A percentile compares a stretch with the other conserved stretches of the same genome.
phyloP scores from a whole-genome alignment of 2,329 filamentous ascomycete species.

The Cercospora zeina region DNA sequence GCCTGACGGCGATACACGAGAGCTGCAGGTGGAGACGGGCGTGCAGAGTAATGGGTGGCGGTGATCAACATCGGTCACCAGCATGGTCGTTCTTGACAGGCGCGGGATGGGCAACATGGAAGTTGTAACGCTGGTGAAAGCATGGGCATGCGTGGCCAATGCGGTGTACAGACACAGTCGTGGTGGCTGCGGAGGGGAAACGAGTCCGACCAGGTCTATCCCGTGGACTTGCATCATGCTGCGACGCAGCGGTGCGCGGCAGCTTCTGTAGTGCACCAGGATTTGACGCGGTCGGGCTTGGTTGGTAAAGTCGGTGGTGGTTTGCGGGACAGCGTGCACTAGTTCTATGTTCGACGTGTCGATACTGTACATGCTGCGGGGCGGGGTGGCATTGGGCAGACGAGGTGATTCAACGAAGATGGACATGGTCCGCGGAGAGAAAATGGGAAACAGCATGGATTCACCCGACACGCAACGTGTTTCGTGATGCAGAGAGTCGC shows the following conservation, averaged over 20 bases:
- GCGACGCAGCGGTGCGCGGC: constrained; percentile 5
- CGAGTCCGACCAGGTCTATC: constrained; percentile 10
- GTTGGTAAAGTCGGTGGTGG: neutral
- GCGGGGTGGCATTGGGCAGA: neutral
- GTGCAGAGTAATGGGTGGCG: neutral
- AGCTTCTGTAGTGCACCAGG: constrained; percentile 9
- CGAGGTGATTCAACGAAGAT: neutral
- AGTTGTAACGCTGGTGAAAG: neutral
- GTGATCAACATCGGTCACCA: neutral
- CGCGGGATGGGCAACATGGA: constrained; percentile 1
- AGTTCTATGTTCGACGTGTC: neutral
- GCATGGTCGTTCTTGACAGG: constrained; percentile 8
- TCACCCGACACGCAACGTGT: too few species aligned
- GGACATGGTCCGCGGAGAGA: too few species aligned
- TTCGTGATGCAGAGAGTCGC: neutral
- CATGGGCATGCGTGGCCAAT: constrained; percentile 1
- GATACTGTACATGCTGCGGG: too few species aligned
- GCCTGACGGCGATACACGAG: constrained; percentile 3
- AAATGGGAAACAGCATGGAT: too few species aligned
- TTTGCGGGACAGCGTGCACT: neutral
- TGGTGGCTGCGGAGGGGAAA: constrained; percentile 7
- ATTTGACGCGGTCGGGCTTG: neutral
- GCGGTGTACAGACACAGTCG: neutral
- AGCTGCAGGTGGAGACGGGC: constrained; percentile 6
- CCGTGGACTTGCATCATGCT: constrained; percentile 9